phyloP scores from a whole-genome alignment of 2,329 filamentous ascomycete genomes.

The Didymella arachidicola region DNA sequence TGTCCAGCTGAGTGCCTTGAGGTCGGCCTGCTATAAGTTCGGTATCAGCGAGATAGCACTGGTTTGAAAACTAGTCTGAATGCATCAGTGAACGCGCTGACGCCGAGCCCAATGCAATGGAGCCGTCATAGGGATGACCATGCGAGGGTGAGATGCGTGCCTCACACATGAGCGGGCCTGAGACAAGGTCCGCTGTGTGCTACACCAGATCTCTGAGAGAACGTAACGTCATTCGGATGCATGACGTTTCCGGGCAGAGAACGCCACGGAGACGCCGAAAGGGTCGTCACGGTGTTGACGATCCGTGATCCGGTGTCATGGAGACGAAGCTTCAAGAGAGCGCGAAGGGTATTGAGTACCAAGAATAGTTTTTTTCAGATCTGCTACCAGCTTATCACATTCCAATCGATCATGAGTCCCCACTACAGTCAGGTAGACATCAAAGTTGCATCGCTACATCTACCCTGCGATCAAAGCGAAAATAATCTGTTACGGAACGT shows the following conservation, averaged over 20 bases:
- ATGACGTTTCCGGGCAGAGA: constrained; percentile 1
- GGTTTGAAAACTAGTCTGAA: constrained; percentile 19
- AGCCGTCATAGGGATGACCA: constrained; percentile 9
- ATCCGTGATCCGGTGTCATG: constrained; percentile 8
- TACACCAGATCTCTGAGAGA: constrained; percentile 8
- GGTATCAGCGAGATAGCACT: constrained; percentile 19
- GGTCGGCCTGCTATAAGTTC: constrained; percentile 16
- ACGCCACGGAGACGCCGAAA: constrained; percentile 16
- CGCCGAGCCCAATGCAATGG: constrained; percentile 8
- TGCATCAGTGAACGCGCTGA: constrained; percentile 14
- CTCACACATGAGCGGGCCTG: constrained; percentile 13
- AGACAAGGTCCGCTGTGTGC: constrained; percentile 15
- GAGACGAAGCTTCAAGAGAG: constrained; percentile 8
- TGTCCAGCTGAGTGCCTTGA: constrained; percentile 19
- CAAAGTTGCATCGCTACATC: neutral
- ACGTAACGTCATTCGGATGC: constrained; percentile 17
- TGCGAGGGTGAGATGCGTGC: constrained; percentile 14
- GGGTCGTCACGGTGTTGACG: constrained; percentile 7
- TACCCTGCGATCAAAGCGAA: neutral
- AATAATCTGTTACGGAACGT: constrained; percentile 1
- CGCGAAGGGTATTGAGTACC: neutral
- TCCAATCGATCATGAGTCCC: neutral
- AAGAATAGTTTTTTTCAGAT: constrained; percentile 3
- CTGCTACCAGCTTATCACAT: neutral
- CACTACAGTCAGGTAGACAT: neutral